These are phyloP conservation scores for Clitoria ternatea DNA, from an alignment of 306 rosid genomes.

Conservation along the genomic window DNA sequence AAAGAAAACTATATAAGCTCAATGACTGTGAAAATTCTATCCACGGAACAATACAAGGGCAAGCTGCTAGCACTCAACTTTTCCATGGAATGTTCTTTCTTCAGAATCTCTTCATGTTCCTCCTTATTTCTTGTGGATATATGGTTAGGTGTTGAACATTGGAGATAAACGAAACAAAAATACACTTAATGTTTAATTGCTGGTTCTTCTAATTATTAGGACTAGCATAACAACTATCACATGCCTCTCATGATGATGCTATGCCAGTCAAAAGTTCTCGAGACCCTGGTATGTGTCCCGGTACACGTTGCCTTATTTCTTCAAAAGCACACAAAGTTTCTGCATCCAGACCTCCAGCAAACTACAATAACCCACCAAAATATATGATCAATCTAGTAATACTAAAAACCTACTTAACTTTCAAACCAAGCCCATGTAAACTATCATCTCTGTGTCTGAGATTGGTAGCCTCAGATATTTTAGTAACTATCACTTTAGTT, in stretches of 20 bases:
- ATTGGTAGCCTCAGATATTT: no score
- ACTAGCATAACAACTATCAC: neutral
- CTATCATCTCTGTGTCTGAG: no score
- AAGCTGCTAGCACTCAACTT: neutral
- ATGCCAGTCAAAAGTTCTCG: conserved; percentile 48
- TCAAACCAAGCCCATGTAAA: neutral
- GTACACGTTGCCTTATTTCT: conserved; percentile 65
- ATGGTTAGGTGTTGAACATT: neutral
- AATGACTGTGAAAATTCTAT: neutral
- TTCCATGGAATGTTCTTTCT: neutral
- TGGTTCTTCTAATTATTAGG: no score
- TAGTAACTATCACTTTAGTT: no score
- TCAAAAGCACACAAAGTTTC: conserved; percentile 74
- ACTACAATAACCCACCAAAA: conserved; percentile 39
- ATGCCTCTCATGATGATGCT: conserved; percentile 45
- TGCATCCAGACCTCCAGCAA: conserved; percentile 83
- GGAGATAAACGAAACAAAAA: neutral
- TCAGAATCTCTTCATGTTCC: conserved; percentile 5
- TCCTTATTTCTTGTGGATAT: neutral
- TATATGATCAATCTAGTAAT: neutral
- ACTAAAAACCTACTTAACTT: neutral
- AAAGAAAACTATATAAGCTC: neutral
- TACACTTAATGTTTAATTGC: no score
- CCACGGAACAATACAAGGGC: neutral
- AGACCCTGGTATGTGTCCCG: conserved; percentile 45